Evolutionary conservation across 495 filamentous ascomycete species (phyloP).

Genomic region (Xylaria intraflava): DNA sequence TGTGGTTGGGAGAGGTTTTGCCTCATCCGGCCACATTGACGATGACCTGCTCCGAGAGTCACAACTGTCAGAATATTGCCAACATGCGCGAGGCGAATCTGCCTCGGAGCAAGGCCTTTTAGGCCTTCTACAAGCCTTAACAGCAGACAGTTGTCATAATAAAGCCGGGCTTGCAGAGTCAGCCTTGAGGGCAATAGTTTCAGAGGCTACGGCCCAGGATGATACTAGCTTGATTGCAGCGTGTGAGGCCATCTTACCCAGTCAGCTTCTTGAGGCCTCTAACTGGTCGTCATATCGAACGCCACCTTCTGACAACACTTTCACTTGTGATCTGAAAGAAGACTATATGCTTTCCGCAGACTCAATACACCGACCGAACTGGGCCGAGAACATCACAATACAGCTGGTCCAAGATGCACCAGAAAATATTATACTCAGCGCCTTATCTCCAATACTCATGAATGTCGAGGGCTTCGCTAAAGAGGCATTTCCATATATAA

Average conservation of each 20-base stretch:
- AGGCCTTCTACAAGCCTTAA: slow-evolving; percentile 57
- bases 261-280: slow-evolving; percentile 38
- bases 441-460: slow-evolving; percentile 55
- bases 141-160: slow-evolving; percentile 53
- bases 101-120: slow-evolving; percentile 51
- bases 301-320: slow-evolving; percentile 38
- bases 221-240: slow-evolving; percentile 41
- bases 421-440: slow-evolving; percentile 58
- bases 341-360: slow-evolving; percentile 27
- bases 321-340: slow-evolving; percentile 15
- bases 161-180: slow-evolving; percentile 72
- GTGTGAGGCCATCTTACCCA: slow-evolving; percentile 40
- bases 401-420: slow-evolving; percentile 53
- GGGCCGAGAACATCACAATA: slow-evolving; percentile 59
- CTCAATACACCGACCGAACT: slow-evolving; percentile 38
- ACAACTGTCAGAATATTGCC: slow-evolving; percentile 42
- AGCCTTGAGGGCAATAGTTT: slow-evolving; percentile 65
- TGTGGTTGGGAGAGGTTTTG: slow-evolving; percentile 78
- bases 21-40: slow-evolving; percentile 61
- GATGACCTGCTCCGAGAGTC: slow-evolving; percentile 53
- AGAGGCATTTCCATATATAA: slow-evolving; percentile 66
- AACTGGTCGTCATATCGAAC: slow-evolving; percentile 42
- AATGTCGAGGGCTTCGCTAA: slow-evolving; percentile 61
- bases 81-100: slow-evolving; percentile 30
- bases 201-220: slow-evolving; percentile 40